Evolutionary conservation across 1,284 basidiomycete species (phyloP).

Genomic region (Butyriboletus appendiculatus): DNA sequence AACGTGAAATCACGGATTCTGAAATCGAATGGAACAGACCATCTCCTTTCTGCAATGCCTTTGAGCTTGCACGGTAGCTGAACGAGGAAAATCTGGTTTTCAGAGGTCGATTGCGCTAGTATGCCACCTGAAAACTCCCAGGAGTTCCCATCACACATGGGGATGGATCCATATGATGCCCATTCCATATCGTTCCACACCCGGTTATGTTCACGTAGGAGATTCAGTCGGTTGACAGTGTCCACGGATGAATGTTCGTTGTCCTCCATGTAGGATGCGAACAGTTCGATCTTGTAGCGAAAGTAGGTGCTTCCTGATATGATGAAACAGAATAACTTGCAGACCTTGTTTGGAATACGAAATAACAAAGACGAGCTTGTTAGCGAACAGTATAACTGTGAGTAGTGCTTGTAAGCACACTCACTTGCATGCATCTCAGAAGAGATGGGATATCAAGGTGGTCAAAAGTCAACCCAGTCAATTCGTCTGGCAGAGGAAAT

Average conservation of each 20-base stretch:
- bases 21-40: conserved; percentile 46
- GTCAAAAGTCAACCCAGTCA: conserved; percentile 18
- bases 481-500: conserved; percentile 25
- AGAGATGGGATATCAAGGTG: conserved; percentile 30
- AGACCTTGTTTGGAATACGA: conserved; percentile 42
- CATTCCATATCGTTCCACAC: conserved; percentile 49
- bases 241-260: conserved; percentile 34
- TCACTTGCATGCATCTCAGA: conserved; percentile 28
- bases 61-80: conserved; percentile 53
- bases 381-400: neutral
- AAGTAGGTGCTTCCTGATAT: conserved; percentile 40
- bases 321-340: conserved; percentile 42
- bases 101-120: conserved; percentile 43
- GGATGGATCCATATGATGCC: conserved; percentile 37
- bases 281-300: conserved; percentile 56
- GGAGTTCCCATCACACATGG: conserved; percentile 39
- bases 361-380: neutral
- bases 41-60: conserved; percentile 46
- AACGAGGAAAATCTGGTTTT: conserved; percentile 38
- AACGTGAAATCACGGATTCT: conserved; percentile 59
- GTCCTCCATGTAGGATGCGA: conserved; percentile 47
- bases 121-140: conserved; percentile 66
- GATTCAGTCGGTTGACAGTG: conserved; percentile 39
- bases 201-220: conserved; percentile 42
- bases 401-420: neutral